Evolutionary conservation across 495 filamentous ascomycete species (phyloP).

Genomic region (Aspergillus bertholletiae): DNA sequence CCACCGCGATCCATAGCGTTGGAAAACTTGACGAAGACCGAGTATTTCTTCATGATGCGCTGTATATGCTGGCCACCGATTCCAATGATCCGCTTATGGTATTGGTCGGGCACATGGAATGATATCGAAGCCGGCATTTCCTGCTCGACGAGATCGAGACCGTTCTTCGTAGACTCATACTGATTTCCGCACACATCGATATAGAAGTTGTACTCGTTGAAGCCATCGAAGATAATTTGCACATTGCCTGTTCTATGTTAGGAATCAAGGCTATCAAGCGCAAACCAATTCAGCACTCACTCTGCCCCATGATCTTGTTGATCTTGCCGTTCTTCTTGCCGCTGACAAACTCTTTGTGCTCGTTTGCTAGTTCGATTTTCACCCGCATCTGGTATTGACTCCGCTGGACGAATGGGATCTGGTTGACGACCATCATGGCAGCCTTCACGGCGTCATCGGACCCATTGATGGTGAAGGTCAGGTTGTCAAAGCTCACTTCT

Average conservation of each 20-base stretch:
- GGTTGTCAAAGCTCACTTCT: constrained; percentile 89
- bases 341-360: constrained; percentile 98
- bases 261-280: background rate
- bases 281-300: constrained; percentile 36
- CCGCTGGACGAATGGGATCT: constrained; percentile 83
- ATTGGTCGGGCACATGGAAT: constrained; percentile 99
- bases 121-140: constrained; percentile 99
- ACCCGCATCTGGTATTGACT: constrained; percentile 90
- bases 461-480: constrained; percentile 89
- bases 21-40: constrained; percentile 98
- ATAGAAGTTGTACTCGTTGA: constrained; percentile 99
- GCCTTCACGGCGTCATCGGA: constrained; percentile 94
- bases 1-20: constrained; percentile 99
- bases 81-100: constrained; percentile 98
- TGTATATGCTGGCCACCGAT: constrained; percentile 98
- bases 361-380: constrained; percentile 97
- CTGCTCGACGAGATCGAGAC: constrained; percentile 89
- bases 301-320: constrained; percentile 99
- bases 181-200: constrained; percentile 92
- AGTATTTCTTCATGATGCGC: constrained; percentile 99
- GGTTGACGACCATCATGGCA: constrained; percentile 86
- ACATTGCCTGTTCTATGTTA: constrained; percentile 63
- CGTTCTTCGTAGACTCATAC: constrained; percentile 89
- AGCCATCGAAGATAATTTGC: constrained; percentile 97
- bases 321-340: constrained; percentile 99